phyloP scores from a whole-genome alignment of 768 basidiomycete genomes.

The Lactifluus rugatus region DNA sequence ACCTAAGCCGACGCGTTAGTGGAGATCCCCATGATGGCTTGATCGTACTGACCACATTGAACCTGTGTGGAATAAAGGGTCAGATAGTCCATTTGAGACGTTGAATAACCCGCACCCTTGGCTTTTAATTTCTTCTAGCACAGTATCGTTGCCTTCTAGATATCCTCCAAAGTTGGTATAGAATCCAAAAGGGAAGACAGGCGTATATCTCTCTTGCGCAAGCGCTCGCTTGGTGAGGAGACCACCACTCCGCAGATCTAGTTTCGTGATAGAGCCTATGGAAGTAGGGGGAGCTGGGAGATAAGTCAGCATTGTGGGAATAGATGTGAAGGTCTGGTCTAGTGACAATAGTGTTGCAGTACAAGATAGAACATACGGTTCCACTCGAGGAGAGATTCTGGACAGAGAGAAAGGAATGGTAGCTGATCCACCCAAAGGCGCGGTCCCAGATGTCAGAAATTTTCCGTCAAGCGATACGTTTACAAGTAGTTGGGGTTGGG shows the following conservation, averaged over 20 bases:
- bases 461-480: conserved; percentile 24
- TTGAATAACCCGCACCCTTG: conserved; percentile 34
- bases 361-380: conserved; percentile 29
- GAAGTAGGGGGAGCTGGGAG: conserved; percentile 30
- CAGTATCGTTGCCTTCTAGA: conserved; percentile 41
- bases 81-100: not conserved
- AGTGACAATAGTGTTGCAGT: conserved; percentile 22
- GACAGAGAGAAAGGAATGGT: conserved; percentile 29
- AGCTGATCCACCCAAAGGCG: conserved; percentile 29
- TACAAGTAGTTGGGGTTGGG: conserved; percentile 21
- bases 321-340: conserved; percentile 27
- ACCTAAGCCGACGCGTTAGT: conserved; percentile 30
- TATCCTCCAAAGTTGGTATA: conserved; percentile 54
- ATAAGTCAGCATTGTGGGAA: conserved; percentile 30
- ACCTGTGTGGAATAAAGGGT: conserved; percentile 23
- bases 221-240: conserved; percentile 31
- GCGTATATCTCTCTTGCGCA: conserved; percentile 23
- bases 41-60: conserved; percentile 29
- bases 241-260: conserved; percentile 38
- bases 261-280: conserved; percentile 36
- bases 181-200: conserved; percentile 62
- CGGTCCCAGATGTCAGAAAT: conserved; percentile 1
- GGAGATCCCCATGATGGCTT: not conserved
- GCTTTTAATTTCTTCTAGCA: conserved; percentile 46
- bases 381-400: conserved; percentile 24